phyloP scores from a whole-genome alignment of 129 eudicot species.

The Centrapalus pauciflorus region DNA sequence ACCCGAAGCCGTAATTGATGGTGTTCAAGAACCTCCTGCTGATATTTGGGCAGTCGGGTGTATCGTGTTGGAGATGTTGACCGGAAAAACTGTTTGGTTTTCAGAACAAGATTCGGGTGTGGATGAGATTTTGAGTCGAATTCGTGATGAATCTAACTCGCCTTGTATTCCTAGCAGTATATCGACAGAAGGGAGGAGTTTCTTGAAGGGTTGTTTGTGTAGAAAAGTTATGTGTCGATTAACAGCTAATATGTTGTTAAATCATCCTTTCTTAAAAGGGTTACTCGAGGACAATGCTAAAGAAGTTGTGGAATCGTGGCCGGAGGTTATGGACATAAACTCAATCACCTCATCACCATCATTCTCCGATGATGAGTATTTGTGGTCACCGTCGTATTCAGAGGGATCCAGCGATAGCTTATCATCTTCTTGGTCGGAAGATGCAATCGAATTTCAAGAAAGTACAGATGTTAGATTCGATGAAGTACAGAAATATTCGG shows the following conservation, averaged over 20 bases:
- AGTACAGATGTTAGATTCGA: not conserved
- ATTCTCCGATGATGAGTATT: constrained; percentile 22
- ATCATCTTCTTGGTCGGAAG: constrained; percentile 29
- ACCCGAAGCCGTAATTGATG: constrained; percentile 52
- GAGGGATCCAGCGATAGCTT: constrained; percentile 20
- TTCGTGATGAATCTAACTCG: constrained; percentile 37
- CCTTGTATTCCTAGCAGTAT: constrained; percentile 29
- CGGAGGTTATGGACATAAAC: constrained; percentile 35
- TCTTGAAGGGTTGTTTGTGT: constrained; percentile 66
- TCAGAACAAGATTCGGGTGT: constrained; percentile 19
- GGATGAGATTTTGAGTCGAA: constrained; percentile 31
- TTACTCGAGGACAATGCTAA: constrained; percentile 33
- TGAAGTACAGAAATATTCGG: constrained; percentile 16
- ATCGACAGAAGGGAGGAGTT: constrained; percentile 49
- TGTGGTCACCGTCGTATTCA: constrained; percentile 14
- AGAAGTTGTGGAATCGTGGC: constrained; percentile 18
- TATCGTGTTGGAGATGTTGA: constrained; percentile 62
- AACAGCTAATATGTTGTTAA: constrained; percentile 56
- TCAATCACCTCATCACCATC: constrained; percentile 19
- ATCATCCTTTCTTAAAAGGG: constrained; percentile 55
- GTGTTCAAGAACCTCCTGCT: constrained; percentile 47
- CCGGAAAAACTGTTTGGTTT: constrained; percentile 58
- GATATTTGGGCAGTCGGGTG: constrained; percentile 85
- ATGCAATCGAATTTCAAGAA: constrained; percentile 6
- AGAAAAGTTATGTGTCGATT: constrained; percentile 50